Base-by-base conservation (phyloP, 345 rosid genomes). In the Bruguiera gymnorhiza region DNA sequence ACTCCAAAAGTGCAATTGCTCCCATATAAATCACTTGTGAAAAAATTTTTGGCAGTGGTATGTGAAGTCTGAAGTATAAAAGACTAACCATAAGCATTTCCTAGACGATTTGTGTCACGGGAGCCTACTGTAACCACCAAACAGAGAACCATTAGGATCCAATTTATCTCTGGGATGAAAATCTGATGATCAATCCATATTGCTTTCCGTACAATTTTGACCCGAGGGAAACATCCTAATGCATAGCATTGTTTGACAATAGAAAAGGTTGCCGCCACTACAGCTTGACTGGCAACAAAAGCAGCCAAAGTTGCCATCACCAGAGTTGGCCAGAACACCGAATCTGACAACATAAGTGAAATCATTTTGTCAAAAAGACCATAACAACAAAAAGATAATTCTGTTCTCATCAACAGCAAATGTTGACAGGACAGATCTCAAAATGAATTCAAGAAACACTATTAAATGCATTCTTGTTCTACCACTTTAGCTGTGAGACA, bases 111-210 rank as follows among this genome's bases (percentile, higher is more conserved):
- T 39, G 83, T 80, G 84, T 86, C 86, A 67, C 60, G 87, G 78
- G 82, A 87, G 66, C 91, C 86, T 63, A 85, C 56, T 18, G 86
- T 86, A 66, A 92, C 87, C 32, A 87, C 80, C 68, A 90, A 84
- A 68, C 94, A 80, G 72, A 95, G 91, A 83, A 92, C 74, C 97
- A 95, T 85, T 55, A 88, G 93, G 60, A 86, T 84, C 99, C 99
- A 95, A 66, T 95, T 95, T 70, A 95, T 86, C 89, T 92, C 98
- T 7, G 98, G 99, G 73, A 95, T 87, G 84, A 85, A 92, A 70
- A 89, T 88, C 74, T 90, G 97, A 70, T 92, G 91, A 78, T 70
- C 85, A 63, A 82, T 70, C 97, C 97, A 95, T 76, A 87, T 86
- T 66, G 90, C 80, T 77, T 89, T 88, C 80, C 86, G 94, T 59